These are phyloP conservation scores for Dictyostelium firmibasis DNA, from an alignment of 78 protist species.

Conservation along the genomic window DNA sequence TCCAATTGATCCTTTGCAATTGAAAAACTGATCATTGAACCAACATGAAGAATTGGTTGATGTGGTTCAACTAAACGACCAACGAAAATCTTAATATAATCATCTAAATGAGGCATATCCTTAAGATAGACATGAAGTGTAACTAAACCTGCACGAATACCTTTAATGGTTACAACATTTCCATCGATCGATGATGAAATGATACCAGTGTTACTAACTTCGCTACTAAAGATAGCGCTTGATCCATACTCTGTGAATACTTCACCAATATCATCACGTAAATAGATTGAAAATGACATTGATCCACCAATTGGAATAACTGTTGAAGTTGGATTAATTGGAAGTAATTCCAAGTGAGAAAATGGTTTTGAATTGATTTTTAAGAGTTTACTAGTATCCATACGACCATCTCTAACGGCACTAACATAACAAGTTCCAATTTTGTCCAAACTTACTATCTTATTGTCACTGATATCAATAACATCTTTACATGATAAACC, in stretches of 20 bases:
- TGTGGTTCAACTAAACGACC: conserved; percentile 71
- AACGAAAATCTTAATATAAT: conserved; percentile 62
- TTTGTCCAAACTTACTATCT: conserved; percentile 37
- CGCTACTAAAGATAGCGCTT: background rate
- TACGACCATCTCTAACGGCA: conserved; percentile 40
- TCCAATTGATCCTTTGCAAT: conserved; percentile 2
- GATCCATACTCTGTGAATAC: conserved; percentile 39
- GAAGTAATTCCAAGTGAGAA: conserved; percentile 57
- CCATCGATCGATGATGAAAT: conserved; percentile 22
- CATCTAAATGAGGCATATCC: conserved; percentile 62
- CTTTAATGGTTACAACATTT: conserved; percentile 10
- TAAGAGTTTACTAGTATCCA: conserved; percentile 30
- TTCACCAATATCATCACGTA: conserved; percentile 76
- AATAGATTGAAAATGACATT: conserved; percentile 21
- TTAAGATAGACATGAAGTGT: conserved; percentile 53
- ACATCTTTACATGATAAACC: conserved; percentile 14
- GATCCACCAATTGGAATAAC: conserved; percentile 51
- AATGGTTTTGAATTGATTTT: conserved; percentile 48
- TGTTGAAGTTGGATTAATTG: conserved; percentile 23
- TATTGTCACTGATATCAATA: background rate
- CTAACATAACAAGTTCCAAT: conserved; percentile 50
- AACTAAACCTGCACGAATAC: conserved; percentile 54
- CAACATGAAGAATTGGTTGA: conserved; percentile 31
- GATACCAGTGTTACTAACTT: conserved; percentile 46
- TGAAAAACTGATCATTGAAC: conserved; percentile 4